These are phyloP conservation scores for Leccinum ambiguum DNA, from an alignment of 1,284 basidiomycete species.

Conservation along the genomic window DNA sequence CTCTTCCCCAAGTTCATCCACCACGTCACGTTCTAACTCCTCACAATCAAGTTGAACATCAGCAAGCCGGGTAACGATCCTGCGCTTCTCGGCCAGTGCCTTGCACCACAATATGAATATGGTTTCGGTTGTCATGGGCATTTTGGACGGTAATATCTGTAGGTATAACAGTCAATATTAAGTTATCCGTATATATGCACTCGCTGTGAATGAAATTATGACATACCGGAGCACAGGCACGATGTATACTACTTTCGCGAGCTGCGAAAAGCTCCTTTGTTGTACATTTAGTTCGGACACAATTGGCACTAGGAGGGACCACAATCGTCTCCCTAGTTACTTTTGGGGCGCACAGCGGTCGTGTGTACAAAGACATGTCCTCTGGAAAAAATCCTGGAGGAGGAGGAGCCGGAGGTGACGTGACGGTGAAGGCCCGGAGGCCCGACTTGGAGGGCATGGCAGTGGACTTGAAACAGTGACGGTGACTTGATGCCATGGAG, in stretches of 20 bases:
- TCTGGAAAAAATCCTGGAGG: conserved; percentile 9
- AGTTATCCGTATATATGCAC: not conserved
- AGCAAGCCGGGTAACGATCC: conserved; percentile 1
- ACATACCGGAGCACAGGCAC: conserved; percentile 6
- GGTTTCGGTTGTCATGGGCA: not conserved
- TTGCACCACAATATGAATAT: not conserved
- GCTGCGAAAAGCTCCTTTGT: conserved; percentile 1
- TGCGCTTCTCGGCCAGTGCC: conserved; percentile 1
- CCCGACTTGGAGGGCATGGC: no score
- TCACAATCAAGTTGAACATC: conserved; percentile 10
- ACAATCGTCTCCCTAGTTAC: not conserved
- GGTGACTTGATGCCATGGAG: no score
- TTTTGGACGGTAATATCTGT: conserved; percentile 4
- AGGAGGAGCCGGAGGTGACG: not conserved
- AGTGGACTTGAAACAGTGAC: no score
- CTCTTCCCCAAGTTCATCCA: conserved; percentile 6
- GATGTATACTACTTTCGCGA: conserved; percentile 2
- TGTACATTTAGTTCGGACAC: not conserved
- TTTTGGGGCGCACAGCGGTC: not conserved
- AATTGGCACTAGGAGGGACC: not conserved
- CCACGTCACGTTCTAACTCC: conserved; percentile 2
- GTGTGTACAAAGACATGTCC: conserved; percentile 6
- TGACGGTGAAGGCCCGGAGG: no score
- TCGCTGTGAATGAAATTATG: no score
- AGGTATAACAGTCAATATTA: not conserved